A percentile compares a stretch with the other conserved stretches of the same genome.
Evolutionary conservation across 192 early-diverging fungal species (phyloP).

Genomic region (Coemansia sp.): DNA sequence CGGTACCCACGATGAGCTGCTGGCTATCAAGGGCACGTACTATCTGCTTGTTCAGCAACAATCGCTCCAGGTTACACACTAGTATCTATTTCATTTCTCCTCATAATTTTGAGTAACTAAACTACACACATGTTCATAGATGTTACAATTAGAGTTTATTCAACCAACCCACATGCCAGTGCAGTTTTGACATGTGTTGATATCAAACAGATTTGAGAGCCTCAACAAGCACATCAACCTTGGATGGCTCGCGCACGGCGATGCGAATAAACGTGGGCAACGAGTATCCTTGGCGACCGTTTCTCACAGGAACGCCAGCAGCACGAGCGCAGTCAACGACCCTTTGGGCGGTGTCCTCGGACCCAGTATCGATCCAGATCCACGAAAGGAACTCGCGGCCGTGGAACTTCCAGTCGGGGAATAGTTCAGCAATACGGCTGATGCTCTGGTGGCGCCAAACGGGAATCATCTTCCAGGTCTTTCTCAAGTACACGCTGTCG

Average conservation of each 20-base stretch:
- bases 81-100: neutral
- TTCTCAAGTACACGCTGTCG: slow-evolving; percentile 66
- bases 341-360: slow-evolving; percentile 59
- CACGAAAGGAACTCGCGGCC: slow-evolving; percentile 80
- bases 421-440: slow-evolving; percentile 24
- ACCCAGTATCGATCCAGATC: slow-evolving; percentile 81
- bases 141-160: neutral
- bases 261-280: slow-evolving; percentile 73
- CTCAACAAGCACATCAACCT: slow-evolving; percentile 67
- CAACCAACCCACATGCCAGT: neutral
- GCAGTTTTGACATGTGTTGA: neutral
- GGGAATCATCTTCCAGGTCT: slow-evolving; percentile 77
- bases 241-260: slow-evolving; percentile 69
- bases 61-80: slow-evolving; percentile 50
- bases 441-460: slow-evolving; percentile 61
- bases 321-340: slow-evolving; percentile 65
- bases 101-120: neutral
- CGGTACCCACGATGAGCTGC: slow-evolving; percentile 65
- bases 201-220: slow-evolving; percentile 63
- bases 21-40: slow-evolving; percentile 60
- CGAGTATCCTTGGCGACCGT: slow-evolving; percentile 74
- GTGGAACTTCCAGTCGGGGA: slow-evolving; percentile 63
- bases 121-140: neutral
- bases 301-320: slow-evolving; percentile 84
- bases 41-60: slow-evolving; percentile 63